A percentile compares a stretch with the other conserved stretches of the same genome.
These are phyloP conservation scores for Ogataea sp. DNA, from an alignment of 805 yeast species.

Conservation along the genomic window DNA sequence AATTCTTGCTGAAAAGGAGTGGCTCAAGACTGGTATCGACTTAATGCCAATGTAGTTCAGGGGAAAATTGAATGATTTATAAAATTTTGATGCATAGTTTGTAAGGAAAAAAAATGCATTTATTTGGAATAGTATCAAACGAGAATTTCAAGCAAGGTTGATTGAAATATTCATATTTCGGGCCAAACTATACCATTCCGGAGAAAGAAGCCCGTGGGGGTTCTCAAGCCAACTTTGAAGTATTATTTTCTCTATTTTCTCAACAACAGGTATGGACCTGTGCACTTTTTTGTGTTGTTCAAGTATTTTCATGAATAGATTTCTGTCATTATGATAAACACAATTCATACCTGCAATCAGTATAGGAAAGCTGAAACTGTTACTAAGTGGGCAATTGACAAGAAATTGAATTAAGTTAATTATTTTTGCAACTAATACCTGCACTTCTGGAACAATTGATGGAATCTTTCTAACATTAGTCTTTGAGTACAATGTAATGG, in stretches of 20 bases:
- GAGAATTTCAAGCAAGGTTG: not conserved
- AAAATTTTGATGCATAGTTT: too few relatives aligned
- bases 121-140: too few relatives aligned
- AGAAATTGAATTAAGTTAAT: slow-evolving; percentile 1
- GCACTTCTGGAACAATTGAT: slow-evolving; percentile 5
- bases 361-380: slow-evolving; percentile 22
- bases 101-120: too few relatives aligned
- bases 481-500: slow-evolving; percentile 5
- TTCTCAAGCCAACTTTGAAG: not conserved
- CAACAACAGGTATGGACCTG: not conserved
- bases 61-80: too few relatives aligned
- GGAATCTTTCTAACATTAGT: slow-evolving; percentile 3
- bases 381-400: not conserved
- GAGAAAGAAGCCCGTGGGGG: not conserved
- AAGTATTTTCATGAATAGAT: not conserved
- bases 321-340: slow-evolving; percentile 11
- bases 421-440: slow-evolving; percentile 1
- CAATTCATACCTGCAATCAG: slow-evolving; percentile 17
- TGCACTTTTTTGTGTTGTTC: not conserved
- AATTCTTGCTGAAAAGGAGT: slow-evolving; percentile 25
- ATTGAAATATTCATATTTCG: not conserved
- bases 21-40: slow-evolving; percentile 39
- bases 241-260: not conserved
- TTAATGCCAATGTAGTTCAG: slow-evolving; percentile 31
- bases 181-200: not conserved